These are phyloP conservation scores for Paramecium primaurelia DNA, from an alignment of 73 alveolate species.

Conservation along the genomic window DNA sequence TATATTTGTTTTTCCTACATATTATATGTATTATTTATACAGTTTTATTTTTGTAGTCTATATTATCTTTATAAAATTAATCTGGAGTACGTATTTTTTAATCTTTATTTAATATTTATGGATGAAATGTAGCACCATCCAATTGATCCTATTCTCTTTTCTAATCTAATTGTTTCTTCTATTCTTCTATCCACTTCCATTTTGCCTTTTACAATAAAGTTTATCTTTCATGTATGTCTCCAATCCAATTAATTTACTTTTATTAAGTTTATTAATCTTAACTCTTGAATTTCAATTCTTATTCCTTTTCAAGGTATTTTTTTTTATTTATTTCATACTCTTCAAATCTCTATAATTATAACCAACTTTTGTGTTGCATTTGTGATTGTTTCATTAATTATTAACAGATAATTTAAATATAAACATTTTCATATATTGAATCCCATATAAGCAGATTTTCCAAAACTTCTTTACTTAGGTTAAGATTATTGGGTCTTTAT, in stretches of 20 bases:
- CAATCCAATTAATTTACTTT: not conserved
- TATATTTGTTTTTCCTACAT: not conserved
- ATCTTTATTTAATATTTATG: not conserved
- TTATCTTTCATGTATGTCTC: not conserved
- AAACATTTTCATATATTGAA: not conserved
- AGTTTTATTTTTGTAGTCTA: not conserved
- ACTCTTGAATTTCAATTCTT: not conserved
- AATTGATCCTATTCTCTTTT: not conserved
- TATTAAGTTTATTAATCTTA: not conserved
- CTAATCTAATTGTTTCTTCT: not conserved
- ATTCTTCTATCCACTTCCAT: slow-evolving; percentile 2
- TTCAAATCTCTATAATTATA: not conserved
- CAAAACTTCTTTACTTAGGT: not conserved
- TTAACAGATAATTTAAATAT: not conserved
- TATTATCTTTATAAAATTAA: not conserved
- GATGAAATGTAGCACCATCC: not conserved
- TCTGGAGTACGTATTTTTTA: not conserved
- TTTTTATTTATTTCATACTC: not conserved
- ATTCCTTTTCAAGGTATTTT: not conserved
- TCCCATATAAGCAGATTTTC: not conserved
- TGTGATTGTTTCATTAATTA: not conserved
- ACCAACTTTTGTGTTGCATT: not conserved
- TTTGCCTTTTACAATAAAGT: not conserved
- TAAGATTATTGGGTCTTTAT: not conserved
- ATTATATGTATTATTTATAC: not conserved